Conservation (phyloP, 306 rosid genomes). For the Dalbergia oliveri region DNA sequence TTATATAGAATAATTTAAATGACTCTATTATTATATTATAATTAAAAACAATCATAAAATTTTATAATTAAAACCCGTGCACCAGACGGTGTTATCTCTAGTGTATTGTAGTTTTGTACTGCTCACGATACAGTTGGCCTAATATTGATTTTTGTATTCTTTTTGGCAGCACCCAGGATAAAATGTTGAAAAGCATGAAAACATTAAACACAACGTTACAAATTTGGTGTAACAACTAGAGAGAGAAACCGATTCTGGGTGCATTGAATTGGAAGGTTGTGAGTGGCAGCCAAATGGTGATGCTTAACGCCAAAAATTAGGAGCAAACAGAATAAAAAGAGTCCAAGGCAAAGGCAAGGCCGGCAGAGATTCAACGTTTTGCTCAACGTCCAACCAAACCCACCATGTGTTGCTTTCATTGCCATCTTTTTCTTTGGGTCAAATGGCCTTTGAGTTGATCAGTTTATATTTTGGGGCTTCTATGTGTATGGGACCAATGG, state of each 20-base stretch:
- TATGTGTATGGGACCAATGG: neutral
- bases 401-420: conserved; percentile 36
- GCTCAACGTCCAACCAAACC: conserved; percentile 47
- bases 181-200: neutral
- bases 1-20: no score
- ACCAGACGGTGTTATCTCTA: no score
- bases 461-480: neutral
- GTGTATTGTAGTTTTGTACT: no score
- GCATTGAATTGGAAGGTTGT: conserved; percentile 27
- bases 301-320: neutral
- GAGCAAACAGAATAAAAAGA: conserved; percentile 4
- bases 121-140: conserved; percentile 33
- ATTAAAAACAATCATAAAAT: no score
- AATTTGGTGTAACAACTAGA: conserved; percentile 33
- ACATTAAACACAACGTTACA: conserved; percentile 19
- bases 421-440: conserved; percentile 33
- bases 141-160: conserved; percentile 27
- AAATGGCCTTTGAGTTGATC: neutral
- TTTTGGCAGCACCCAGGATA: conserved; percentile 12
- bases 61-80: no score
- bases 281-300: neutral
- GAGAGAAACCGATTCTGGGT: conserved; percentile 10
- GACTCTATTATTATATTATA: no score
- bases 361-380: conserved; percentile 42
- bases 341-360: neutral